These are phyloP conservation scores for Vachellia collinsii DNA, from an alignment of 306 rosid species.

Conservation along the genomic window DNA sequence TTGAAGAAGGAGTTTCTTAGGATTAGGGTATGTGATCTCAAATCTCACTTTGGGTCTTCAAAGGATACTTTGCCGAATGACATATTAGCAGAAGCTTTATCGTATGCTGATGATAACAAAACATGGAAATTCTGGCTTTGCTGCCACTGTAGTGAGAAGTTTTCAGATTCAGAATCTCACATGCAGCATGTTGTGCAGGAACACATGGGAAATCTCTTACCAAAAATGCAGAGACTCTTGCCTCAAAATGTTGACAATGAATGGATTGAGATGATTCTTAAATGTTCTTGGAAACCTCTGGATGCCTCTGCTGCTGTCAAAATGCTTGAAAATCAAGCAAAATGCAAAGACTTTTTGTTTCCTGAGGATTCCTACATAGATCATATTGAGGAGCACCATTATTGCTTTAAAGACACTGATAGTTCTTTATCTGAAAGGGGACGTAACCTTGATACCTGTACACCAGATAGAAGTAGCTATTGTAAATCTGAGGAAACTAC, in stretches of 20 bases:
- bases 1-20: slow-evolving; percentile 74
- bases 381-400: slow-evolving; percentile 48
- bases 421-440: slow-evolving; percentile 57
- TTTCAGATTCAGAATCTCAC: slow-evolving; percentile 62
- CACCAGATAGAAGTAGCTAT: slow-evolving; percentile 42
- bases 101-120: slow-evolving; percentile 62
- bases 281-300: slow-evolving; percentile 85
- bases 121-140: slow-evolving; percentile 91
- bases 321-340: slow-evolving; percentile 63
- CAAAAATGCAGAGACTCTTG: slow-evolving; percentile 72
- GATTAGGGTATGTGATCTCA: slow-evolving; percentile 67
- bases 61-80: slow-evolving; percentile 69
- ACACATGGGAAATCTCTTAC: slow-evolving; percentile 77
- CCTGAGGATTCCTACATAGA: slow-evolving; percentile 52
- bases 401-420: slow-evolving; percentile 62
- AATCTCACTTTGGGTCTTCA: slow-evolving; percentile 63
- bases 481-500: slow-evolving; percentile 49
- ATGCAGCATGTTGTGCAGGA: slow-evolving; percentile 82
- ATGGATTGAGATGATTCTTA: slow-evolving; percentile 82
- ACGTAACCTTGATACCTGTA: slow-evolving; percentile 40
- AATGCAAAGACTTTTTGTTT: slow-evolving; percentile 44
- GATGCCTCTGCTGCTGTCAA: slow-evolving; percentile 76
- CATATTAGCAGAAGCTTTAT: slow-evolving; percentile 70
- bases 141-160: slow-evolving; percentile 68
- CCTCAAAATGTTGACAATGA: slow-evolving; percentile 80